A percentile compares a stretch with the other conserved stretches of the same genome.
These are phyloP conservation scores for Cyclotella distinguenda DNA, from an alignment of 108 stramenopile species.

Conservation along the genomic window DNA sequence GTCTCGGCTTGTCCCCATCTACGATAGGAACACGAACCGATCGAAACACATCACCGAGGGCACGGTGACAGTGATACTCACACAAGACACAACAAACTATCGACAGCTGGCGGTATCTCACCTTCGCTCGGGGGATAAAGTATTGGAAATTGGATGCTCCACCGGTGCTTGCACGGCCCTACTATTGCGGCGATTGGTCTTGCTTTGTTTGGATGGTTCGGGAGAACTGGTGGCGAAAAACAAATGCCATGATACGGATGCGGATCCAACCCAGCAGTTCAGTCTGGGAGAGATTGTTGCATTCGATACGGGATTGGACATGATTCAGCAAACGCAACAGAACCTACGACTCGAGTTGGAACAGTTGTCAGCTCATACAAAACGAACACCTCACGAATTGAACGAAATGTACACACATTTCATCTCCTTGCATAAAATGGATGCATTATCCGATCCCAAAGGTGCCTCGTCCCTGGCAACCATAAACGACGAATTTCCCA, in stretches of 20 bases:
- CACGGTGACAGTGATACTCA: too few species aligned
- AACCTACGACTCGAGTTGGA: slow-evolving; percentile 13
- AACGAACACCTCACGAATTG: not conserved
- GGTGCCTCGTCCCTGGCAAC: slow-evolving; percentile 35
- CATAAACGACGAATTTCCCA: slow-evolving; percentile 25
- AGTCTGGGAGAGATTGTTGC: slow-evolving; percentile 46
- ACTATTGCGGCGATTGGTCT: slow-evolving; percentile 42
- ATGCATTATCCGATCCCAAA: slow-evolving; percentile 68
- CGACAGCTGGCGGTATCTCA: slow-evolving; percentile 62
- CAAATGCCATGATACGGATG: not conserved
- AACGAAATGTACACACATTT: slow-evolving; percentile 14
- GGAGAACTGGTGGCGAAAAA: not conserved
- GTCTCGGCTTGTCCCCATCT: slow-evolving; percentile 38
- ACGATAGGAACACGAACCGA: slow-evolving; percentile 11
- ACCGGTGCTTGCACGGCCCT: slow-evolving; percentile 63
- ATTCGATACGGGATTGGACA: slow-evolving; percentile 73
- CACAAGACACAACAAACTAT: slow-evolving; percentile 63
- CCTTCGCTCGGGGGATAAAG: slow-evolving; percentile 44
- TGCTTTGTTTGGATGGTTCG: not conserved
- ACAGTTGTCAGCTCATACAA: not conserved
- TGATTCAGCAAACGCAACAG: slow-evolving; percentile 47
- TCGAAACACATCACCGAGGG: too few species aligned
- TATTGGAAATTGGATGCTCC: slow-evolving; percentile 86
- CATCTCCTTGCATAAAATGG: slow-evolving; percentile 39
- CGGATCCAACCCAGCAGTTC: not conserved